Base-by-base conservation (phyloP, 768 basidiomycete genomes). In the Podaxis rugospora region DNA sequence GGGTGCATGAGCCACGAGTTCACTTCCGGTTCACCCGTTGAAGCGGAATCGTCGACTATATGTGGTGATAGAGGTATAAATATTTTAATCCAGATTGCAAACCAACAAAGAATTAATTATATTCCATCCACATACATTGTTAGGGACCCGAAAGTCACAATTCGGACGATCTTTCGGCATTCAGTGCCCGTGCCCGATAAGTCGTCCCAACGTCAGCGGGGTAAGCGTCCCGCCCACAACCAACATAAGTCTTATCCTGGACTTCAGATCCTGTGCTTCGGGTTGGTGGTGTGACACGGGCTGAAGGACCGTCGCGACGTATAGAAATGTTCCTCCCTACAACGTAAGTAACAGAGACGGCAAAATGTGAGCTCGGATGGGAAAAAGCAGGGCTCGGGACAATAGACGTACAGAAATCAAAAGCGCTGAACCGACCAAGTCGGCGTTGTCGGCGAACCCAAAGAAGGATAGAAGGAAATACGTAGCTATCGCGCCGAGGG, bases 251-350 rank as follows among this genome's bases (percentile, higher is more conserved):
- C 89, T 80, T 27, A 72, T 62, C 36, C 68, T 68, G 52, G 80
- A 78, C 11, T 75, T 71, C 46, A 87, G 71, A 46, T 80, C 82
- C 23, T 76, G 76, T 7, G 76, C 63, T 65, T 75, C 40, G 57
- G 71, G 61, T 9, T 71, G 69, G 55, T 80, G 78, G 16, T 81
- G 77, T 35, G 88, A 86, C 35, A 88, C 81, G 2, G 90, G 84
- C 68, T 93, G 92, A n/a, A 94, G 78, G 42, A 93, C 88, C 1
- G 94, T 94, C 0, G 95, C 93, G 7, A 98, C 95, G 69, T 96
- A 97, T 40, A 98, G 78, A 75, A 97, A 97, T 2, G 93, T 94
- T 7, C 95, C 95, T 49, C 92, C 95, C 92, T 95, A 35, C 54
- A 23, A 55, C 14, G 16, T n/a, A 18, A 40, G 11, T n/a, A 42